Evolutionary conservation across 2,329 filamentous ascomycete species (phyloP).

Genomic region (Talaromyces islandicus): DNA sequence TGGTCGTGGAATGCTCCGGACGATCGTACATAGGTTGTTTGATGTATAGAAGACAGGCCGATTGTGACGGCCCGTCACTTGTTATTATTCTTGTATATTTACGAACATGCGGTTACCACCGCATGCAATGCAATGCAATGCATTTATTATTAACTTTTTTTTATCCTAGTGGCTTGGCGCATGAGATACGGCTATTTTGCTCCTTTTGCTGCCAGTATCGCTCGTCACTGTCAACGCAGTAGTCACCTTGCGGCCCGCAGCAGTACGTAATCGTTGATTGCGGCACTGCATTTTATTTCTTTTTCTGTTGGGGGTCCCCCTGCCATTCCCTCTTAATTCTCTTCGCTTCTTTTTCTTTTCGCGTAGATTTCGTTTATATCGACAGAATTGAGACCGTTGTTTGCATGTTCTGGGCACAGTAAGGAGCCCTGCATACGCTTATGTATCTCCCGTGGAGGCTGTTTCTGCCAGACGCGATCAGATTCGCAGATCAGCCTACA

Average conservation of each 20-base stretch:
- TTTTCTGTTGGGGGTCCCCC: neutral
- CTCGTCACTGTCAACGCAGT: neutral
- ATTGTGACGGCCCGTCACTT: neutral
- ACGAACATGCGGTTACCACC: neutral
- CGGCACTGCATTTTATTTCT: neutral
- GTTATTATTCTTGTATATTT: neutral
- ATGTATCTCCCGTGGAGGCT: neutral
- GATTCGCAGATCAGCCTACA: neutral
- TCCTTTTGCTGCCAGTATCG: too few relatives aligned
- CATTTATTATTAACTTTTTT: neutral
- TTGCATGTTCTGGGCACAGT: neutral
- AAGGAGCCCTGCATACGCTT: neutral
- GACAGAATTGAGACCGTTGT: neutral
- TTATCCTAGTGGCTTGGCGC: neutral
- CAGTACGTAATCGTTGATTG: neutral
- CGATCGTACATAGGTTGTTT: neutral
- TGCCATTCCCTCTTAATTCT: too few relatives aligned
- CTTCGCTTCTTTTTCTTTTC: neutral
- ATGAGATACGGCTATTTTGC: neutral
- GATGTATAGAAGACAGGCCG: neutral
- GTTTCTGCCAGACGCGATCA: neutral
- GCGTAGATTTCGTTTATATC: neutral
- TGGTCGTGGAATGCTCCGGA: conserved; percentile 7
- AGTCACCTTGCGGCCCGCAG: neutral
- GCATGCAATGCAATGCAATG: neutral